Evolutionary conservation across 352 stramenopile genomes (phyloP).

Genomic region (Phytophthora citrophthora): DNA sequence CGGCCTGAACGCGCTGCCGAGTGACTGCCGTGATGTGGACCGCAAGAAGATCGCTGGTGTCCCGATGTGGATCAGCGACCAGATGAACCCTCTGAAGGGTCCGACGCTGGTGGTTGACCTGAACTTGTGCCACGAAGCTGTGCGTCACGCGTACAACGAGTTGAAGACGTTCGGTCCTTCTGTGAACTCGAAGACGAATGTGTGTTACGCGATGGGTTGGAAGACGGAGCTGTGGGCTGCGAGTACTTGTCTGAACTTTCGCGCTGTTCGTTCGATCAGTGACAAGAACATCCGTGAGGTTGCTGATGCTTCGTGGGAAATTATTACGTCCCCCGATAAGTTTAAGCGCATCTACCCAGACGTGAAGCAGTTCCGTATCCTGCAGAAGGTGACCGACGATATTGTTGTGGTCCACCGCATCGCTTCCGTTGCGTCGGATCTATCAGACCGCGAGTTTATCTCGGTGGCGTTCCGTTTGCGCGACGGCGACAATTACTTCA

Average conservation of each 20-base stretch:
- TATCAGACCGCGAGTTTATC: constrained; percentile 82
- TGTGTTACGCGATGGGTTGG: constrained; percentile 88
- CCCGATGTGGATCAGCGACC: constrained; percentile 82
- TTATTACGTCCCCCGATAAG: constrained; percentile 83
- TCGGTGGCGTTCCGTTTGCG: constrained; percentile 77
- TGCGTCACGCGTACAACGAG: constrained; percentile 82
- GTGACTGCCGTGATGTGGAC: constrained; percentile 77
- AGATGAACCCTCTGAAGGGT: constrained; percentile 81
- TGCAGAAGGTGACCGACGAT: constrained; percentile 87
- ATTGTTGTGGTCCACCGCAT: constrained; percentile 85
- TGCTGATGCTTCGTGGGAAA: constrained; percentile 78
- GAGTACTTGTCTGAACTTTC: constrained; percentile 79
- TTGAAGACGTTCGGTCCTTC: constrained; percentile 76
- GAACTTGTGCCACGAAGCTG: constrained; percentile 79
- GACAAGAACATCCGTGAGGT: constrained; percentile 80
- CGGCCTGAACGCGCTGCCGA: constrained; percentile 76
- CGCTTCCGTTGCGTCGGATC: constrained; percentile 71
- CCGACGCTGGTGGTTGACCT: constrained; percentile 79
- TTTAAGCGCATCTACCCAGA: constrained; percentile 87
- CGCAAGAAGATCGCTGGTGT: constrained; percentile 79
- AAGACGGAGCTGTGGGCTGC: constrained; percentile 85
- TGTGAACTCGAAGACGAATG: constrained; percentile 85
- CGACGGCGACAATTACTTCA: constrained; percentile 81
- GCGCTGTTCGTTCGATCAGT: constrained; percentile 61
- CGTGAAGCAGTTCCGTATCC: constrained; percentile 73